Evolutionary conservation across 805 yeast genomes (phyloP), one percentile per base, ranked within the genome.

Genomic region (Henningerozyma blattae): DNA sequence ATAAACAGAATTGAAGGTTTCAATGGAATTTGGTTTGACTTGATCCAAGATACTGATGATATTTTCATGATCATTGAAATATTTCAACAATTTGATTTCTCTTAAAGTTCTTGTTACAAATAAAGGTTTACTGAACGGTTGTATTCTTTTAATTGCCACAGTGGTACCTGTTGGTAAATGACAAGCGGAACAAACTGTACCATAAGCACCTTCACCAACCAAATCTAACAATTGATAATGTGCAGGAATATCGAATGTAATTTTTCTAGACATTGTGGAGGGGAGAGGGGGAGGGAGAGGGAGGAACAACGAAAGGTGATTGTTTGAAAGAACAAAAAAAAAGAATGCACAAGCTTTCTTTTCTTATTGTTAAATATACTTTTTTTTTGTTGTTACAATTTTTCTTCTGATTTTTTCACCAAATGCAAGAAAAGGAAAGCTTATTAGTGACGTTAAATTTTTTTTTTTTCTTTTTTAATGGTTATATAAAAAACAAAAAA

Each of bases 121-220:
- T 48, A 80, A 58, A 1, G 73, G 67, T 46, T 72, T 70, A 33
- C 71, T 69, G 50, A 80, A 79, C 0, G 91, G 87, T 37, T 73
- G 73, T 6, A 82, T 75, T 50, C 76, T 80, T 54, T 82, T 82
- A 38, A 82, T 80, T 1, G 93, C 93, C 3, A 82, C 91, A 39
- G 64, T 63, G 1, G 70, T 65, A 15, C 70, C 67, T 1, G 81
- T 64, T 10, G 78, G 76, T 38, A 64, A 64, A 44, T 78, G 84
- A 9, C 65, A 52, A 0, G 86, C 91, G 4, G 75, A 66, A 31
- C 81, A 78, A 4, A 82, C 93, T 3, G 79, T 68, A 0, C 93
- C 91, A 44, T 82, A 82, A 0, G 91, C 86, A 1, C 93, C 93
- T 52, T 78, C 83, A 4, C 93, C 93, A 5, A 82, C 59, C 4